Percentiles rank a stretch among this genome's conserved stretches.
These are phyloP conservation scores for Phylloporus scabripes DNA, from an alignment of 768 basidiomycete species.

Conservation along the genomic window DNA sequence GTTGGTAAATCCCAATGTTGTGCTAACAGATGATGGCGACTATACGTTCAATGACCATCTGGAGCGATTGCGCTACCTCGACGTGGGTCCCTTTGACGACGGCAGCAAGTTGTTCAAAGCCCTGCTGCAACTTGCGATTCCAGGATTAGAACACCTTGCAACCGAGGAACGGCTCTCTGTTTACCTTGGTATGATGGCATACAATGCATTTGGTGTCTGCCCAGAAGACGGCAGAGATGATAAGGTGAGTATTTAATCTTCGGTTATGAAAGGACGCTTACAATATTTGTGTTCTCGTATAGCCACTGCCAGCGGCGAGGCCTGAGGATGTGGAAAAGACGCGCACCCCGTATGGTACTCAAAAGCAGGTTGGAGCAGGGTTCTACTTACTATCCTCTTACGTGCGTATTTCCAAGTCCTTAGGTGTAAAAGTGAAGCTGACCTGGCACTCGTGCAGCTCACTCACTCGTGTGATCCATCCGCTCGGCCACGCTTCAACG, in stretches of 20 bases:
- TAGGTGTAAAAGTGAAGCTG: neutral
- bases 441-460: conserved; percentile 34
- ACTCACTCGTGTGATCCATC: conserved; percentile 71
- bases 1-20: conserved; percentile 11
- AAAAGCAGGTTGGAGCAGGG: conserved; percentile 69
- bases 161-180: conserved; percentile 56
- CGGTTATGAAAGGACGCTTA: neutral
- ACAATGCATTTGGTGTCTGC: conserved; percentile 73
- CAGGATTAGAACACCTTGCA: conserved; percentile 68
- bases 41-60: conserved; percentile 73
- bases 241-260: conserved; percentile 43
- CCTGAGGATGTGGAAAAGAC: conserved; percentile 72
- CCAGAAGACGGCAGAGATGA: conserved; percentile 62
- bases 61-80: conserved; percentile 66
- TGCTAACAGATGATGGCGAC: conserved; percentile 39
- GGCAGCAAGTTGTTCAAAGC: conserved; percentile 47
- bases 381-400: conserved; percentile 76
- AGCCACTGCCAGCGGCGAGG: conserved; percentile 50
- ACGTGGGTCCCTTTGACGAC: conserved; percentile 43
- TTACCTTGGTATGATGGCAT: conserved; percentile 64
- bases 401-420: conserved; percentile 29
- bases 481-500: conserved; percentile 60
- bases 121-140: conserved; percentile 57
- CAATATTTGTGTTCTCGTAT: neutral
- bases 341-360: conserved; percentile 71